These are phyloP conservation scores for Trichoderma atroviride DNA, from an alignment of 2,329 filamentous ascomycete genomes.

Conservation along the genomic window DNA sequence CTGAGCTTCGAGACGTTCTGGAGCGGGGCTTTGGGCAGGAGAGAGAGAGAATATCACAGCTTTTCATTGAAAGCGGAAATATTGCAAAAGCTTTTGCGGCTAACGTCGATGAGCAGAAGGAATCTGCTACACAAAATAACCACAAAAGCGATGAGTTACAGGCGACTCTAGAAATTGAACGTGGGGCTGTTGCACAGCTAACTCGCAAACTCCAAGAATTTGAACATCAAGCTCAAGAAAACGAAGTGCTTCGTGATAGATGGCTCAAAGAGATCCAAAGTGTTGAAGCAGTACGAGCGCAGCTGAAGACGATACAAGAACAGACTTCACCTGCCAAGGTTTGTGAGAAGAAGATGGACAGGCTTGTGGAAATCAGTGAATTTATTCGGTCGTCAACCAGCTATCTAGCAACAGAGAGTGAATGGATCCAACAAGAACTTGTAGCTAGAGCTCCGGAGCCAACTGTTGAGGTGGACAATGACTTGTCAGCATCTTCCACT, in stretches of 20 bases:
- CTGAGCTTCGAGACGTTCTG: constrained; percentile 31
- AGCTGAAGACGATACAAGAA: constrained; percentile 33
- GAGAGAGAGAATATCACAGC: constrained; percentile 29
- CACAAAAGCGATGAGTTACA: background rate
- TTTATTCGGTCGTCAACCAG: constrained; percentile 36
- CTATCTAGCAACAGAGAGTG: constrained; percentile 36
- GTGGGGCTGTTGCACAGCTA: constrained; percentile 18
- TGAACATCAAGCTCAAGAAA: constrained; percentile 31
- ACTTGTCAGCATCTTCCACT: background rate
- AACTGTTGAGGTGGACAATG: background rate
- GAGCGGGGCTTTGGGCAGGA: constrained; percentile 33
- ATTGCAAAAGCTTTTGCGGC: constrained; percentile 1
- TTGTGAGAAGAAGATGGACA: constrained; percentile 34
- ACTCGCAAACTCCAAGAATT: constrained; percentile 31
- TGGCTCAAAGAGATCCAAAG: constrained; percentile 37
- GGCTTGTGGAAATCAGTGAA: constrained; percentile 35
- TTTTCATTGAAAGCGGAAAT: constrained; percentile 14
- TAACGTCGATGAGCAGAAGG: constrained; percentile 32
- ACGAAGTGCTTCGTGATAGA: constrained; percentile 31
- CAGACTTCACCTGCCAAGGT: constrained; percentile 34
- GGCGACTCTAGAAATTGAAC: constrained; percentile 1
- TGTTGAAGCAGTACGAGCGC: constrained; percentile 33
- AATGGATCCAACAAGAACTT: constrained; percentile 38
- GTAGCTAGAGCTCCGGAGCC: constrained; percentile 5
- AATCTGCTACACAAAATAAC: constrained; percentile 25